phyloP scores from a whole-genome alignment of 495 filamentous ascomycete species.

The Sabuloglossum arenarium region DNA sequence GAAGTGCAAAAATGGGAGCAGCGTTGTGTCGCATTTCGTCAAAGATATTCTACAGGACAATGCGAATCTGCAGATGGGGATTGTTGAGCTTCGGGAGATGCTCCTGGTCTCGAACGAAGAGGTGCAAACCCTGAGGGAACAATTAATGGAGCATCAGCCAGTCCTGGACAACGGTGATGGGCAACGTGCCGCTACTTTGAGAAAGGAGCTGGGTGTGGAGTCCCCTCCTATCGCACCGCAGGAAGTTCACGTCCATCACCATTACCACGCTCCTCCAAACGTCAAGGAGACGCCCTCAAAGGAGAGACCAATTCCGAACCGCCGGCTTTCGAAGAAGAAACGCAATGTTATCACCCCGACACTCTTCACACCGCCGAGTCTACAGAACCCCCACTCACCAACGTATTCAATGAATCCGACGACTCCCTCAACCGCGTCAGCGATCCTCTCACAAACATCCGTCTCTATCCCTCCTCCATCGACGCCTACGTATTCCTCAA shows the following conservation, averaged over 20 bases:
- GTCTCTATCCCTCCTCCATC: conserved; percentile 3
- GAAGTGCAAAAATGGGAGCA: conserved; percentile 30
- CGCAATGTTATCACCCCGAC: conserved; percentile 37
- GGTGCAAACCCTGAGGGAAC: conserved; percentile 66
- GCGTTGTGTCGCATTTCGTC: conserved; percentile 78
- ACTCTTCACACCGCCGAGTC: conserved; percentile 32
- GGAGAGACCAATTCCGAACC: conserved; percentile 25
- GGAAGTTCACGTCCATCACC: conserved; percentile 78
- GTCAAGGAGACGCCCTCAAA: conserved; percentile 24
- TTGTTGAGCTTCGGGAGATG: conserved; percentile 80
- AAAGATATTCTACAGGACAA: conserved; percentile 92
- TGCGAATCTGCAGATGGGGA: conserved; percentile 72
- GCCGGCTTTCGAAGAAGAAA: conserved; percentile 51
- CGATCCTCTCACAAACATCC: conserved; percentile 3
- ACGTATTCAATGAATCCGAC: not conserved
- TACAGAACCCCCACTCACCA: not conserved
- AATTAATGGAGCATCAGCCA: conserved; percentile 63
- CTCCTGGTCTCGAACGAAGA: conserved; percentile 85
- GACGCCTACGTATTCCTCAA: conserved; percentile 1
- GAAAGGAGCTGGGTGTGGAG: conserved; percentile 44
- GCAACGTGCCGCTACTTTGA: conserved; percentile 29
- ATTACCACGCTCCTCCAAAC: conserved; percentile 48
- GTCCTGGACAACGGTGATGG: conserved; percentile 20
- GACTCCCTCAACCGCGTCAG: not conserved
- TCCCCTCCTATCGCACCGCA: conserved; percentile 27